Percentiles rank a stretch among this genome's conserved stretches.
Evolutionary conservation across 441 rosid genomes (phyloP).

Genomic region (Viola pubescens): DNA sequence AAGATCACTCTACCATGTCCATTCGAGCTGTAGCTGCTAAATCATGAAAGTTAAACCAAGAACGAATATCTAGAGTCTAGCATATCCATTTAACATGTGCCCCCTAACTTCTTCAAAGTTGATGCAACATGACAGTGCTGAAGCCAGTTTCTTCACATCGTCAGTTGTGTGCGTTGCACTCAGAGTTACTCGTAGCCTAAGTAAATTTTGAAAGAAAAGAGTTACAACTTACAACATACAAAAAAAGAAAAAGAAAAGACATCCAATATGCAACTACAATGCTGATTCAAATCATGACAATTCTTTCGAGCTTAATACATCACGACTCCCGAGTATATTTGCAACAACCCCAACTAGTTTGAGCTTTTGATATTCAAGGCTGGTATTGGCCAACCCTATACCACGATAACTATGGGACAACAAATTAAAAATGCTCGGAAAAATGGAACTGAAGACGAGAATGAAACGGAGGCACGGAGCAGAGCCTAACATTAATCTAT

Average conservation of each 20-base stretch:
- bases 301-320: too few relatives aligned
- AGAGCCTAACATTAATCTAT: too few relatives aligned
- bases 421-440: too few relatives aligned
- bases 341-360: neutral
- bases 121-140: conserved; percentile 49
- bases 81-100: conserved; percentile 26
- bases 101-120: conserved; percentile 32
- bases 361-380: neutral
- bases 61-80: conserved; percentile 39
- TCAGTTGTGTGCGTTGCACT: conserved; percentile 62
- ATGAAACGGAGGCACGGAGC: too few relatives aligned
- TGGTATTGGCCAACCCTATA: neutral
- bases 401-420: too few relatives aligned
- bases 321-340: too few relatives aligned
- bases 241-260: neutral
- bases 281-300: neutral
- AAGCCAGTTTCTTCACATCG: conserved; percentile 64
- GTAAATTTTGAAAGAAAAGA: neutral
- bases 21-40: too few relatives aligned
- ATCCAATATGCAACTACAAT: neutral
- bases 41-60: neutral
- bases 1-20: too few relatives aligned
- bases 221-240: neutral
- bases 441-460: too few relatives aligned
- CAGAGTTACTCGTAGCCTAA: conserved; percentile 64